Evolutionary conservation across 345 rosid genomes (phyloP).

Genomic region (Brassica nigra): DNA sequence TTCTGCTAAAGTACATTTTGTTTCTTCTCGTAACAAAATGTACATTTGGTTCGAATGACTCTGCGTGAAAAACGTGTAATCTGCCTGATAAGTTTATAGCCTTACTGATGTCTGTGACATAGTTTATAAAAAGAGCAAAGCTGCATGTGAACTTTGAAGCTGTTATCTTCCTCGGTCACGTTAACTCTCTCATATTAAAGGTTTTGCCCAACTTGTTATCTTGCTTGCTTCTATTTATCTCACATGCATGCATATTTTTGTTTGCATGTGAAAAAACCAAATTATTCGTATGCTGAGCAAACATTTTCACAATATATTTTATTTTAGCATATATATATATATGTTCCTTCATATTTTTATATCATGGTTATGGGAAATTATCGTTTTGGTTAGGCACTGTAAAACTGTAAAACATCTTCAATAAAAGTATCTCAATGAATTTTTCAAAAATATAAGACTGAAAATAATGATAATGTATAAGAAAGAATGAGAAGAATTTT

Average conservation of each 20-base stretch:
- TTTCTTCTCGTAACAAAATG: background rate
- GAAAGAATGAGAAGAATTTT: too few species aligned
- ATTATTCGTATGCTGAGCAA: too few species aligned
- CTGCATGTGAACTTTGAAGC: slow-evolving; percentile 34
- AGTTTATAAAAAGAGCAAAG: slow-evolving; percentile 22
- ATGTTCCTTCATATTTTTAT: too few species aligned
- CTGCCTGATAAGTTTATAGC: slow-evolving; percentile 7
- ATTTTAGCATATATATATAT: too few species aligned
- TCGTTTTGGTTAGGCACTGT: too few species aligned
- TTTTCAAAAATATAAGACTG: too few species aligned
- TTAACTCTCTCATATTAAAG: slow-evolving; percentile 25
- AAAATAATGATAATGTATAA: too few species aligned
- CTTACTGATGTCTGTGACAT: slow-evolving; percentile 30
- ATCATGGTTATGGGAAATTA: too few species aligned
- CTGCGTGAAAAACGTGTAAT: slow-evolving; percentile 25
- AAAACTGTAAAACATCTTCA: too few species aligned
- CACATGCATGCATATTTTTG: background rate
- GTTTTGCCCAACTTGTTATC: slow-evolving; percentile 29
- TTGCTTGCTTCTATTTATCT: slow-evolving; percentile 13
- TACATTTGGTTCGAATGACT: background rate
- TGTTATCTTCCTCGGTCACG: slow-evolving; percentile 32
- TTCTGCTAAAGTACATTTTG: background rate
- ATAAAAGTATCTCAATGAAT: too few species aligned
- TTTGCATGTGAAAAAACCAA: background rate
- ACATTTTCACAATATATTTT: too few species aligned